Base-by-base conservation (phyloP, 202 grass and related monocot genomes). In the Panicum virgatum region DNA sequence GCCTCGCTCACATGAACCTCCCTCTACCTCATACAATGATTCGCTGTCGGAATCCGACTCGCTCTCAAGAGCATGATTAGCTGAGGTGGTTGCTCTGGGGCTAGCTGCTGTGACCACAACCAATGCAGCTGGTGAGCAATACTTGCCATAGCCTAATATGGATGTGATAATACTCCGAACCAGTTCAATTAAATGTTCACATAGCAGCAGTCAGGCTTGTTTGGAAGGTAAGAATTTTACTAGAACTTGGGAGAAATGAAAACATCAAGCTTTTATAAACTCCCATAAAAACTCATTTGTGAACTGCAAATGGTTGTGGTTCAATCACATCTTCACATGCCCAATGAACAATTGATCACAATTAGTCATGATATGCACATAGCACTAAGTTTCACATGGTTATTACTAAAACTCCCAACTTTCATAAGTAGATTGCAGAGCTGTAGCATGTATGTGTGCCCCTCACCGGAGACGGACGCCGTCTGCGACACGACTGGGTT, bases 31-130 rank as follows among this genome's bases (percentile, higher is more conserved):
- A 18, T 89, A 13, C 5, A 97, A 9, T 0, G 92, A 98, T 37
- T 98, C 96, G 3, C 68, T 90, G 8, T 89, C 93, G 1, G 92
- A 95, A 23, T 92, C 96, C 1, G 93, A 99, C 19, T 84, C 87
- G 19, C 87, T 94, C 0, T 88, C 89, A 9, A 65, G 85, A 38
- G 45, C 65, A 20, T 73, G 85, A 20, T 89, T 96, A 15, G 70
- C 61, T 66, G 89, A 86, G 22, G 87, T 87, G 58, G 88, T 77
- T 73, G 64, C 52, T 7, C 66, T 85, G 18, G 83, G 85, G 63
- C 85, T 93, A 27, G 83, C 92, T 71, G 83, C 92, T 71, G 85
- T 85, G 78, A 54, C 9, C 14, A 82, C 69, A 53, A 72, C 77
- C 68, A 68, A 51, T 25, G 48, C 51, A 54, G 50, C 64, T 75